These are phyloP conservation scores for Microglena sp. DNA, from an alignment of 139 green algal genomes.

Conservation along the genomic window DNA sequence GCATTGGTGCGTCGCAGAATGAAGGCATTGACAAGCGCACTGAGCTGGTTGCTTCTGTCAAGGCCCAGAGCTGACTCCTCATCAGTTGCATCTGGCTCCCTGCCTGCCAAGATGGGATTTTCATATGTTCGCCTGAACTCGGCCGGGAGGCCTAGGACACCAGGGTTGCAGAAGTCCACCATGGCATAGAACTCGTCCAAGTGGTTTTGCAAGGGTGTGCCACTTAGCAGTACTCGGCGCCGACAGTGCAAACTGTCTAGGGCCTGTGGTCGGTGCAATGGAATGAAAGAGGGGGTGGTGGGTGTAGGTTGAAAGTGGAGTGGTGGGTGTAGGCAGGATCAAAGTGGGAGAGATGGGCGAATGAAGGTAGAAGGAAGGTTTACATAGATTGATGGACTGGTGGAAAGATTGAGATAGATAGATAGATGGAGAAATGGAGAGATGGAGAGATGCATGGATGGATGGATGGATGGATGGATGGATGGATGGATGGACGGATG, in stretches of 20 bases:
- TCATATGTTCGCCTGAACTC: slow-evolving; percentile 69
- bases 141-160: slow-evolving; percentile 67
- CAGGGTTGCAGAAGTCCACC: slow-evolving; percentile 95
- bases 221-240: slow-evolving; percentile 84
- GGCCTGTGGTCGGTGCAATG: slow-evolving; percentile 33
- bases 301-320: no score
- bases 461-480: no score
- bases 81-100: slow-evolving; percentile 34
- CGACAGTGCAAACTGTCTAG: slow-evolving; percentile 73
- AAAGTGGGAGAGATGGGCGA: no score
- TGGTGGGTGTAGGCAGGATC: no score
- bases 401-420: no score
- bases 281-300: not conserved
- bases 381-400: no score
- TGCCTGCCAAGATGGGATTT: slow-evolving; percentile 59
- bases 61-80: slow-evolving; percentile 42
- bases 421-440: no score
- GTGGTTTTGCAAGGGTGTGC: slow-evolving; percentile 94
- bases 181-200: slow-evolving; percentile 95
- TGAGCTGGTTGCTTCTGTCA: slow-evolving; percentile 72
- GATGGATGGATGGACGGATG: no score
- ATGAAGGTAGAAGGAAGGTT: no score
- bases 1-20: slow-evolving; percentile 95
- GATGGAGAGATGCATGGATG: no score
- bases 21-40: slow-evolving; percentile 89